Evolutionary conservation across 2,329 filamentous ascomycete species (phyloP).

Genomic region (Apiospora arundinis): DNA sequence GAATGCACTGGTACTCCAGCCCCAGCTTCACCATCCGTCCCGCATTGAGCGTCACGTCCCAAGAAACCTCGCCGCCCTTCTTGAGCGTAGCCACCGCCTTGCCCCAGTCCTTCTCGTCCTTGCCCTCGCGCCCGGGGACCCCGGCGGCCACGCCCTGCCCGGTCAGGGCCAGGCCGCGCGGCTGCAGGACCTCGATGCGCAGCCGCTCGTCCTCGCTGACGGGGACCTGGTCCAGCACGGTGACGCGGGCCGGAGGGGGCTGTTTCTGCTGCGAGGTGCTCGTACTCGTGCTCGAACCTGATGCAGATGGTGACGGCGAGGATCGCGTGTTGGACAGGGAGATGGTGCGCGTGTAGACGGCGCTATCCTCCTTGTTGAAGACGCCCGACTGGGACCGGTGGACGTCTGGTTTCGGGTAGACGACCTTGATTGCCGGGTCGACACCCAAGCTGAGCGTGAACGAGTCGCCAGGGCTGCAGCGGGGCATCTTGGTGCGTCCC

Average conservation of each 20-base stretch:
- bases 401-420: slow-evolving; percentile 62
- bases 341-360: slow-evolving; percentile 55
- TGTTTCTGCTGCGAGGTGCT: not conserved
- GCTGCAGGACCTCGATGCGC: slow-evolving; percentile 55
- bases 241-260: slow-evolving; percentile 45
- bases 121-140: slow-evolving; percentile 35
- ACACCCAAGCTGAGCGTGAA: slow-evolving; percentile 64
- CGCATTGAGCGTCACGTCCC: slow-evolving; percentile 64
- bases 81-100: slow-evolving; percentile 58
- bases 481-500: slow-evolving; percentile 60
- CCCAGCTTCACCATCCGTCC: slow-evolving; percentile 62
- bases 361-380: slow-evolving; percentile 59
- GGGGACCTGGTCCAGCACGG: slow-evolving; percentile 66
- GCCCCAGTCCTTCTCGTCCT: slow-evolving; percentile 56
- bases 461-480: slow-evolving; percentile 59
- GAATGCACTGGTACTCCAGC: slow-evolving; percentile 66
- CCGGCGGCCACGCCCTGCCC: slow-evolving; percentile 47
- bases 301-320: slow-evolving; percentile 23
- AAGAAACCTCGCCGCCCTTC: slow-evolving; percentile 63
- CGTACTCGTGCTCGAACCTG: not conserved
- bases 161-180: slow-evolving; percentile 51
- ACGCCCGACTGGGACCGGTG: slow-evolving; percentile 54
- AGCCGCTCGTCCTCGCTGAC: slow-evolving; percentile 67
- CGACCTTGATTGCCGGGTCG: slow-evolving; percentile 61
- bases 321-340: slow-evolving; percentile 58